Conservation (phyloP, 192 early-diverging fungal genomes). For the Backusella psychrophila region DNA sequence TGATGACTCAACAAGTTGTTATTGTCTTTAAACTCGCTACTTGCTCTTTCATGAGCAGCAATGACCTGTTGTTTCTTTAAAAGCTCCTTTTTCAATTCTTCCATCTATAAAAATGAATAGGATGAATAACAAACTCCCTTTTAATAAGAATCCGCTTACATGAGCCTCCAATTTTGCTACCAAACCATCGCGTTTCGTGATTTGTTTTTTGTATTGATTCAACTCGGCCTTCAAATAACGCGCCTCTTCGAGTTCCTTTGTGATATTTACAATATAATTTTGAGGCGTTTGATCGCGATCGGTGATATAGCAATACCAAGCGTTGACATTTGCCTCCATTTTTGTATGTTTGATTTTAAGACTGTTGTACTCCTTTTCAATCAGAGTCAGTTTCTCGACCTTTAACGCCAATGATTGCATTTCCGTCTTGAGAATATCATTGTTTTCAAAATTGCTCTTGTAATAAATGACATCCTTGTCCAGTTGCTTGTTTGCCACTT, state of each 20-base stretch:
- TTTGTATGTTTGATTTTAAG: not conserved
- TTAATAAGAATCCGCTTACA: not conserved
- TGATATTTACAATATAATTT: conserved; percentile 5
- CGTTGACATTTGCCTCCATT: not conserved
- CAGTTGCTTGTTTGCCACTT: not conserved
- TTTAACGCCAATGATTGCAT: not conserved
- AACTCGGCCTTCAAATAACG: not conserved
- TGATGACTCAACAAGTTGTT: not conserved
- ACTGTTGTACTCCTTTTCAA: not conserved
- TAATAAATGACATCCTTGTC: not conserved
- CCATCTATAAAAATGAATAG: not conserved
- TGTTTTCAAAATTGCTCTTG: not conserved
- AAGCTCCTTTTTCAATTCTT: not conserved
- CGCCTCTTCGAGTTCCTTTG: not conserved
- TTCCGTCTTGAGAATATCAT: not conserved
- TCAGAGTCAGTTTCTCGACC: not conserved
- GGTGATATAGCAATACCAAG: not conserved
- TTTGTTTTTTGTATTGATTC: not conserved
- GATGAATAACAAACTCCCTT: not conserved
- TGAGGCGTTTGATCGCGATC: not conserved
- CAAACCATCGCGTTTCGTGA: not conserved
- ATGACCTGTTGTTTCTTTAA: not conserved
- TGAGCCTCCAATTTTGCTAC: not conserved
- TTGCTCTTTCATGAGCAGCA: not conserved
- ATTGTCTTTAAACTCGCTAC: not conserved